phyloP scores from a whole-genome alignment of 805 yeast genomes.

The Hagleromyces aurorensis region DNA sequence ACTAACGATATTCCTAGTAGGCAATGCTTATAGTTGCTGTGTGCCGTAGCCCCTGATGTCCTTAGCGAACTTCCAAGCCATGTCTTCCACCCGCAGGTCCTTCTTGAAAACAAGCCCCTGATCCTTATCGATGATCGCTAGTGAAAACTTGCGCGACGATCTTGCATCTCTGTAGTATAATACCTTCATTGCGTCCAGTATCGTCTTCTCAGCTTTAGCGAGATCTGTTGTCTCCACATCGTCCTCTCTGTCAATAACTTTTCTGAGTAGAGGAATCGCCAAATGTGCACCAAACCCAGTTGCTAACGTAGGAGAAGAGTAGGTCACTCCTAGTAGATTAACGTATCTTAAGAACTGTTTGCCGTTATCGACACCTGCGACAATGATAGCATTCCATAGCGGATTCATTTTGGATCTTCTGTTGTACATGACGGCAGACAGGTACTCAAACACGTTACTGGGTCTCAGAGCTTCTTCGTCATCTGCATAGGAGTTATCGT shows the following conservation, averaged over 20 bases:
- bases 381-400: conserved; percentile 87
- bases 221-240: conserved; percentile 65
- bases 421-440: conserved; percentile 73
- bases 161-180: conserved; percentile 95
- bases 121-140: conserved; percentile 65
- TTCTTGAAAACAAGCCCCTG: conserved; percentile 58
- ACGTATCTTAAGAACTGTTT: conserved; percentile 77
- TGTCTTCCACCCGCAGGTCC: conserved; percentile 57
- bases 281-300: conserved; percentile 96
- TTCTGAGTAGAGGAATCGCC: conserved; percentile 87
- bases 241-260: conserved; percentile 68
- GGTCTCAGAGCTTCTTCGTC: conserved; percentile 65
- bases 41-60: conserved; percentile 88
- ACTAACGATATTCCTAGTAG: too few species aligned
- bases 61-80: conserved; percentile 87
- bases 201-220: conserved; percentile 67
- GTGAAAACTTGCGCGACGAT: conserved; percentile 74
- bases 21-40: conserved; percentile 40
- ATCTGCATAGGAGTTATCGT: conserved; percentile 46
- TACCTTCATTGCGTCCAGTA: conserved; percentile 86
- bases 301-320: conserved; percentile 79
- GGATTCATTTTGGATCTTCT: conserved; percentile 94
- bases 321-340: conserved; percentile 86
- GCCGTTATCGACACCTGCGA: conserved; percentile 75
- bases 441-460: conserved; percentile 80